These are phyloP conservation scores for Pichia sp. DNA, from an alignment of 1,139 yeast genomes.

Conservation along the genomic window DNA sequence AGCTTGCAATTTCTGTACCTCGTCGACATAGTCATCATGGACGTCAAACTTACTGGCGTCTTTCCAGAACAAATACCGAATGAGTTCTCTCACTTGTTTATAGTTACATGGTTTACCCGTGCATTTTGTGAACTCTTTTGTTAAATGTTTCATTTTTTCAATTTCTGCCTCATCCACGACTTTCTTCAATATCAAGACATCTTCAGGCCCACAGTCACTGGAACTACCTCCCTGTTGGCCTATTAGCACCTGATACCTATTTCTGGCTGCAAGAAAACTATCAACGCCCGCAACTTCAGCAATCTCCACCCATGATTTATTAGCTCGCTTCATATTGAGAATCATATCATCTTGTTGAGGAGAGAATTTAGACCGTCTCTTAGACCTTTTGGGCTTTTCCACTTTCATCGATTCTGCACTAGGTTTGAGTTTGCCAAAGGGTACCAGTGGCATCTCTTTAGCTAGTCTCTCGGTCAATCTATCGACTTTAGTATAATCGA, in stretches of 20 bases:
- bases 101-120: conserved; percentile 50
- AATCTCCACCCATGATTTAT: conserved; percentile 69
- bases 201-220: conserved; percentile 56
- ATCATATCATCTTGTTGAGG: conserved; percentile 64
- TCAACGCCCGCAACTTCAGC: conserved; percentile 63
- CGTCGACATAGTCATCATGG: conserved; percentile 31
- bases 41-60: conserved; percentile 58
- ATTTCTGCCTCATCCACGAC: conserved; percentile 62
- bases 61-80: conserved; percentile 45
- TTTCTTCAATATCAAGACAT: conserved; percentile 43
- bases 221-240: conserved; percentile 81
- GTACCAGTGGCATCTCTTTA: conserved; percentile 29
- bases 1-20: conserved; percentile 15
- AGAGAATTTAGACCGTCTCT: conserved; percentile 60
- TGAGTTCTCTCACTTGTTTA: conserved; percentile 48
- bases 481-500: conserved; percentile 17
- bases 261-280: conserved; percentile 66
- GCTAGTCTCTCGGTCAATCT: conserved; percentile 22
- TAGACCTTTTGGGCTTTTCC: conserved; percentile 39
- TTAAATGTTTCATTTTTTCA: conserved; percentile 63
- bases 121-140: conserved; percentile 53
- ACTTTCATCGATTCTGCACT: conserved; percentile 15
- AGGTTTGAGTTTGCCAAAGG: conserved; percentile 34
- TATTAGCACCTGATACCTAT: conserved; percentile 71
- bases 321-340: conserved; percentile 51